phyloP scores from a whole-genome alignment of 106 monocot species.

The Cymbidium sinense region DNA sequence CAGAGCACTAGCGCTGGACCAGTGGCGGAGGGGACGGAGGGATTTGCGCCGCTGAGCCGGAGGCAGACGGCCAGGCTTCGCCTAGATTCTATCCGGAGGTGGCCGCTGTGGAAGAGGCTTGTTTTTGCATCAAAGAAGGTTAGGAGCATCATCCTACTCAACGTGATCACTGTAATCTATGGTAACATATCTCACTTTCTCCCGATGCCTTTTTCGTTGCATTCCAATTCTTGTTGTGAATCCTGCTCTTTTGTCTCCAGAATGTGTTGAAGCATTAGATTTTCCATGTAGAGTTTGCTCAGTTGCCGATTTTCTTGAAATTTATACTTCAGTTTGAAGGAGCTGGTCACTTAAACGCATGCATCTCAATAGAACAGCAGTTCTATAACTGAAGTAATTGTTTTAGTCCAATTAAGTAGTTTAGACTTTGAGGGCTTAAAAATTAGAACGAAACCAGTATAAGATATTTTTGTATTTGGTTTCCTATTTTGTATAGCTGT shows the following conservation, averaged over 20 bases:
- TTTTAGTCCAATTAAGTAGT: too few species aligned
- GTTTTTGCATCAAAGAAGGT: slow-evolving; percentile 72
- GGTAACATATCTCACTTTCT: slow-evolving; percentile 23
- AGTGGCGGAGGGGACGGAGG: not conserved
- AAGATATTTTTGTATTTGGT: too few species aligned
- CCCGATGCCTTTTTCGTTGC: not conserved
- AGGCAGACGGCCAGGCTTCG: slow-evolving; percentile 9
- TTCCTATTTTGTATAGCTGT: too few species aligned
- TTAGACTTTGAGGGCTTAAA: too few species aligned
- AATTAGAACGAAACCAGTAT: too few species aligned
- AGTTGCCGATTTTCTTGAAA: not conserved
- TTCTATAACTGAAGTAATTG: too few species aligned
- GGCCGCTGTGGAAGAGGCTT: slow-evolving; percentile 62
- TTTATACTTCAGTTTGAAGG: not conserved
- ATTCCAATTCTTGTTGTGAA: not conserved
- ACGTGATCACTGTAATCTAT: slow-evolving; percentile 64
- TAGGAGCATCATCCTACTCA: slow-evolving; percentile 72
- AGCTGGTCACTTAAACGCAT: too few species aligned
- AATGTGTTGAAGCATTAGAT: not conserved
- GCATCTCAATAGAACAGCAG: too few species aligned
- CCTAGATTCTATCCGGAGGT: slow-evolving; percentile 1
- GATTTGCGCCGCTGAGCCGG: slow-evolving; percentile 8
- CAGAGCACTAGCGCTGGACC: not conserved
- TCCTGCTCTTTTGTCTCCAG: not conserved
- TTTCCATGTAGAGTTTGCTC: not conserved